Evolutionary conservation across 768 basidiomycete species (phyloP).

Genomic region (Psilocybe sp.): DNA sequence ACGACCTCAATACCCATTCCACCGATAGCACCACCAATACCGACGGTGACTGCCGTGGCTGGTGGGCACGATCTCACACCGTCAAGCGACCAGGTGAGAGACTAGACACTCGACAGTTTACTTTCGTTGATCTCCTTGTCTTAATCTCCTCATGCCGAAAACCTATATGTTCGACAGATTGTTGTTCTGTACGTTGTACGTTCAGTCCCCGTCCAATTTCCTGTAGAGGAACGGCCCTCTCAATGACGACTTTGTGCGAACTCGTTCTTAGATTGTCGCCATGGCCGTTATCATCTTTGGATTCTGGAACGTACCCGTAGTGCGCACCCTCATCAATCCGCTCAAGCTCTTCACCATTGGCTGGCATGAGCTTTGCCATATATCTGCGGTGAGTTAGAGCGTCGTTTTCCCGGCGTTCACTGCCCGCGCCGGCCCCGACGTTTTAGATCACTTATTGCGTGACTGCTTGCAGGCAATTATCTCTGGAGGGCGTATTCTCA

Average conservation of each 20-base stretch:
- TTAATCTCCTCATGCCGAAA: not conserved
- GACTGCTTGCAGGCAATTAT: conserved; percentile 57
- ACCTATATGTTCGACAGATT: conserved; percentile 5
- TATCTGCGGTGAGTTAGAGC: conserved; percentile 55
- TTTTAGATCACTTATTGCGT: not conserved
- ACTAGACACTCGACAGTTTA: no score
- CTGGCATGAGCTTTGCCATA: conserved; percentile 87
- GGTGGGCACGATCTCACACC: no score
- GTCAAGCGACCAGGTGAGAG: no score
- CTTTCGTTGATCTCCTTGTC: not conserved
- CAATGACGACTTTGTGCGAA: conserved; percentile 8
- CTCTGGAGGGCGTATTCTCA: conserved; percentile 74
- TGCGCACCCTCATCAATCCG: conserved; percentile 75
- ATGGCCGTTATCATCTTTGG: conserved; percentile 86
- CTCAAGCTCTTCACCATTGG: conserved; percentile 87
- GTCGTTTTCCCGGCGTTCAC: no score
- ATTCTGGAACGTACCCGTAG: conserved; percentile 84
- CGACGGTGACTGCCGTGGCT: not conserved
- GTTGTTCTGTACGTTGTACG: conserved; percentile 20
- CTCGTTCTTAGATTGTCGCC: conserved; percentile 61
- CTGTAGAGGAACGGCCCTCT: not conserved
- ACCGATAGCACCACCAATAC: not conserved
- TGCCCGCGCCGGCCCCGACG: no score
- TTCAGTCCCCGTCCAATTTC: conserved; percentile 14
- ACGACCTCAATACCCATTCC: not conserved